Percentiles rank a stretch among this genome's conserved stretches.
Conservation (phyloP, 2,329 filamentous ascomycete species). For the Penicillium sp. region DNA sequence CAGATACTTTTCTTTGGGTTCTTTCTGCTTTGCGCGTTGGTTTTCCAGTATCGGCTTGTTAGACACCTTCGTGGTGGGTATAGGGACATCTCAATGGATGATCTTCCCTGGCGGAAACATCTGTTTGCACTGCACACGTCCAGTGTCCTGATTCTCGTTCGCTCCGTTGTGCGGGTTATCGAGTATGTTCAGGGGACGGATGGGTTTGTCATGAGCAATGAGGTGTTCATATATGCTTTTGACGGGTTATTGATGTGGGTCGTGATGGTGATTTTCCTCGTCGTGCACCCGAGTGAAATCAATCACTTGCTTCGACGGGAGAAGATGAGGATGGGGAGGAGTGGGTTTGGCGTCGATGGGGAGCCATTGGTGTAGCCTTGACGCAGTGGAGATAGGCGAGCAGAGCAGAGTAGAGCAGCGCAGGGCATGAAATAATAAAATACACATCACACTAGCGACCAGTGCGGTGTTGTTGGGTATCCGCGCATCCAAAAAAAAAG, state of each 20-base stretch:
- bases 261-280: conserved; percentile 27
- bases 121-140: conserved; percentile 35
- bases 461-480: neutral
- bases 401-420: too few relatives aligned
- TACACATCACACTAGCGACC: neutral
- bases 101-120: conserved; percentile 41
- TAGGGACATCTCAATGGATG: too few relatives aligned
- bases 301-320: conserved; percentile 26
- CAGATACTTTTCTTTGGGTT: conserved; percentile 38
- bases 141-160: conserved; percentile 32
- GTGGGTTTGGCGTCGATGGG: neutral
- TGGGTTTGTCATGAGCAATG: conserved; percentile 35
- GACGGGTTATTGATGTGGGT: conserved; percentile 37
- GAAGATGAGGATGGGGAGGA: neutral
- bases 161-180: conserved; percentile 35
- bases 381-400: too few relatives aligned
- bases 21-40: conserved; percentile 28
- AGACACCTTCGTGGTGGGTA: conserved; percentile 32
- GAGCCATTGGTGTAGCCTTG: conserved; percentile 1
- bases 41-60: conserved; percentile 33
- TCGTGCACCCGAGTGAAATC: conserved; percentile 28
- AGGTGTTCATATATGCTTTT: conserved; percentile 38
- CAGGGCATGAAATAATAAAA: too few relatives aligned
- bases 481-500: too few relatives aligned
- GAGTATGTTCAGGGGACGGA: conserved; percentile 36